Base-by-base conservation (phyloP, 225 moss, liverwort and hornwort species). In the Bryum argenteum region DNA sequence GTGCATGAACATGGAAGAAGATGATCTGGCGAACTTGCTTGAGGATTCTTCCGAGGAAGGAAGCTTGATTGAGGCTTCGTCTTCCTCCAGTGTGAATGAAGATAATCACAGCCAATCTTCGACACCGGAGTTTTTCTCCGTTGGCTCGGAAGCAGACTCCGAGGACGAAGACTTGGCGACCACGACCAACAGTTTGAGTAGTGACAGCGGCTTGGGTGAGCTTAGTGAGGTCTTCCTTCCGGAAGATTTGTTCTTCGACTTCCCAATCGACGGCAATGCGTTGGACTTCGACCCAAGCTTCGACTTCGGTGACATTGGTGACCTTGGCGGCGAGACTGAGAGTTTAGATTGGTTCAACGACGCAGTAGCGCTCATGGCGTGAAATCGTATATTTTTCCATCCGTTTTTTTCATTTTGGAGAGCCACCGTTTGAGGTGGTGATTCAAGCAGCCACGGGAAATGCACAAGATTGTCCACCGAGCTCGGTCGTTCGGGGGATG, bases 241-340 rank as follows among this genome's bases (percentile, higher is more conserved):
- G 0, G 83, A 91, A 37, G 83, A 89, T 21, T 77, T 92, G 23
- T 71, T 86, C 13, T 92, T 94, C 44, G 88, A 91, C 58, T 78
- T 81, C 0, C 65, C 75, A 17, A 83, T 82, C 3, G 67, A 75
- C 2, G 55, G 60, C 24, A 84, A 86, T 48, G 81, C 82, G 50
- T 20, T 84, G 60, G 76, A 69, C 15, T 85, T 91, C 41, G 75
- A 67, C 10, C 52, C 83, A 1, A 67, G 78, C 9, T 83, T 91
- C 20, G 94, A 90, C 65, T 69, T 88, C 4, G 85, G 78, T n/a
- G 86, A 80, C 40, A 79, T 85, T 39, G 89, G 70, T 1, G 83
- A 79, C 57, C 41, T 83, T 10, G 86, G 72, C 3, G 40, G 10
- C 0, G 67, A 56, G 72, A n/a, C 43, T 3, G 61, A 78, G 11